A percentile compares a stretch with the other conserved stretches of the same genome.
Conservation (phyloP, 2,329 filamentous ascomycete species). For the Fusarium humuli region DNA sequence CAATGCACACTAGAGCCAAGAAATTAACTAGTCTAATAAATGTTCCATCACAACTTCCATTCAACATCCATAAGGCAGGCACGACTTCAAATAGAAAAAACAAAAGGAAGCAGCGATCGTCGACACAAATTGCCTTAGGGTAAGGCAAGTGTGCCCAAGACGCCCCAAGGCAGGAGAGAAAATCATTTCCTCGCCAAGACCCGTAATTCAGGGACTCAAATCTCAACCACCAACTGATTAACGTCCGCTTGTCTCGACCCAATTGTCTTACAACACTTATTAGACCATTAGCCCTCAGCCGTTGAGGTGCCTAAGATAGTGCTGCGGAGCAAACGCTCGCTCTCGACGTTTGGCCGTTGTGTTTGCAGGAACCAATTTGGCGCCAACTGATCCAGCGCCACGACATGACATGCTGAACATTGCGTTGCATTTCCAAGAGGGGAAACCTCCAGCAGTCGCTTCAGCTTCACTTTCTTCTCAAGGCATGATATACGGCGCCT, state of each 20-base stretch:
- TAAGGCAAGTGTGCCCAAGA: conserved; percentile 8
- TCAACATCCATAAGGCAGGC: not conserved
- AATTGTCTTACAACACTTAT: conserved; percentile 22
- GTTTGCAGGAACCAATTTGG: conserved; percentile 27
- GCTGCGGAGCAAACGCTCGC: conserved; percentile 24
- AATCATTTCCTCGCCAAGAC: not conserved
- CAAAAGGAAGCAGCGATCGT: not conserved
- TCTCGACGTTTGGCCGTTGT: conserved; percentile 39
- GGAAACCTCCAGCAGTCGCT: conserved; percentile 20
- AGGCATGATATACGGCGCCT: conserved; percentile 16
- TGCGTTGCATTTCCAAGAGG: conserved; percentile 1
- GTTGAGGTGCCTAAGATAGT: conserved; percentile 17
- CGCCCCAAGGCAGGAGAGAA: not conserved
- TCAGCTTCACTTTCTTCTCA: conserved; percentile 11
- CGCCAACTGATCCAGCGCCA: conserved; percentile 19
- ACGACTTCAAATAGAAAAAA: not conserved
- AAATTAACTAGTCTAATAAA: not conserved
- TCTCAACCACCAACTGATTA: conserved; percentile 9
- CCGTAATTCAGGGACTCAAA: conserved; percentile 6
- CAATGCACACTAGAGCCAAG: conserved; percentile 5
- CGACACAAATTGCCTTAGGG: not conserved
- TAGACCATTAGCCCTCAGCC: conserved; percentile 4
- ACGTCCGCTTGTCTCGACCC: conserved; percentile 24
- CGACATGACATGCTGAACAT: conserved; percentile 1
- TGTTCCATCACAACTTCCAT: not conserved